Conservation (phyloP, 1,284 basidiomycete genomes). For the Ustilago trichophora region DNA sequence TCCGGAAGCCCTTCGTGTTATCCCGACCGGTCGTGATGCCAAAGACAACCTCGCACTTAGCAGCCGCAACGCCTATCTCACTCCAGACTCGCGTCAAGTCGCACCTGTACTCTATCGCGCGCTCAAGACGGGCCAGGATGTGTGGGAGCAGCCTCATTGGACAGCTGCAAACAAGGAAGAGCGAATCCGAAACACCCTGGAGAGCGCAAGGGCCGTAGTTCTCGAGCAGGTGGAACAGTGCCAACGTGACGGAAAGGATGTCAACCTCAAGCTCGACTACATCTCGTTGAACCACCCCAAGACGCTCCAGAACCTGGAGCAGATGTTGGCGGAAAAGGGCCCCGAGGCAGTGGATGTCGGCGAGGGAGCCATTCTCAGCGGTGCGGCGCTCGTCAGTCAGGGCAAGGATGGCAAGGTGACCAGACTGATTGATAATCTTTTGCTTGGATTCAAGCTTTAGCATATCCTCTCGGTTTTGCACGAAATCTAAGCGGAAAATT, state of each 20-base stretch:
- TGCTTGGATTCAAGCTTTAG: constrained; percentile 72
- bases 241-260: constrained; percentile 5
- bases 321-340: constrained; percentile 67
- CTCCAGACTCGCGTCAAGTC: constrained; percentile 73
- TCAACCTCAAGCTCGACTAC: constrained; percentile 78
- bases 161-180: constrained; percentile 14
- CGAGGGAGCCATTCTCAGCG: constrained; percentile 79
- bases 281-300: constrained; percentile 85
- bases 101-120: constrained; percentile 81
- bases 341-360: constrained; percentile 53
- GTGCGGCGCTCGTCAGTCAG: constrained; percentile 79
- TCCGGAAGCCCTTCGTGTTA: constrained; percentile 74
- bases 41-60: constrained; percentile 81
- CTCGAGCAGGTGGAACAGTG: constrained; percentile 17
- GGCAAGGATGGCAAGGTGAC: constrained; percentile 73
- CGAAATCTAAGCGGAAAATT: too few species aligned
- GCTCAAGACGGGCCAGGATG: constrained; percentile 71
- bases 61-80: constrained; percentile 88
- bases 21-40: constrained; percentile 78
- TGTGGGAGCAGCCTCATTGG: constrained; percentile 33
- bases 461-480: too few species aligned
- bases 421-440: constrained; percentile 89
- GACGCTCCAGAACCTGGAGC: constrained; percentile 71
- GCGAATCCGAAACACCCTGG: constrained; percentile 42
- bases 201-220: constrained; percentile 38